phyloP scores from a whole-genome alignment of 2,329 filamentous ascomycete genomes.

The Ascosphaera pollenicola region DNA sequence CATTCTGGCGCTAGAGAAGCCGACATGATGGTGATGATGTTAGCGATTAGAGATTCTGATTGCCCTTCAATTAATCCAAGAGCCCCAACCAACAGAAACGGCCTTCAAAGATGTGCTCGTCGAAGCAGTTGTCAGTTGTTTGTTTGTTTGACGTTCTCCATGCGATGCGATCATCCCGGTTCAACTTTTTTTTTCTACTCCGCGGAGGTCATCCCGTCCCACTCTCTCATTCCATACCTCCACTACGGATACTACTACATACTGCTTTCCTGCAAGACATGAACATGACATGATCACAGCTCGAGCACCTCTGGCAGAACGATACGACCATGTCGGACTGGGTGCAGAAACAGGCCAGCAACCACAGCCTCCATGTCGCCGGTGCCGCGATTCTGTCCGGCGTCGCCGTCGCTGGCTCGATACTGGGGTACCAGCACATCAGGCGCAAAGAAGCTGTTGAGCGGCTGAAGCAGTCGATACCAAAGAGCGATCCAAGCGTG shows the following conservation, averaged over 20 bases:
- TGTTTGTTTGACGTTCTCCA: too few relatives aligned
- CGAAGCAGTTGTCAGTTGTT: too few relatives aligned
- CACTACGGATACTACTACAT: too few relatives aligned
- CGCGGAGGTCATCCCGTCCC: too few relatives aligned
- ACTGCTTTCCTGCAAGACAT: too few relatives aligned
- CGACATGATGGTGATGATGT: slow-evolving; percentile 40
- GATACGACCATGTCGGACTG: slow-evolving; percentile 19
- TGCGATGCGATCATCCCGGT: too few relatives aligned
- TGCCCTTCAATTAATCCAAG: too few relatives aligned
- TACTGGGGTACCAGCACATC: slow-evolving; percentile 34
- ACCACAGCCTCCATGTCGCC: slow-evolving; percentile 21
- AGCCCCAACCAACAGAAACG: too few relatives aligned
- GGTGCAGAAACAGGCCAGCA: slow-evolving; percentile 20
- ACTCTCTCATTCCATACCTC: too few relatives aligned
- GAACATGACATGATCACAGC: not conserved
- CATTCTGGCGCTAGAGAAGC: slow-evolving; percentile 87
- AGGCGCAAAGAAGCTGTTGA: slow-evolving; percentile 31
- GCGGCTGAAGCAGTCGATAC: slow-evolving; percentile 39
- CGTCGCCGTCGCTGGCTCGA: slow-evolving; percentile 25
- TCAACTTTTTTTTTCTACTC: too few relatives aligned
- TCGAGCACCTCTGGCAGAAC: slow-evolving; percentile 4
- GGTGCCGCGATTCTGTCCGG: slow-evolving; percentile 22
- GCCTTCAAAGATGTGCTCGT: too few relatives aligned
- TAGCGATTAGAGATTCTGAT: too few relatives aligned
- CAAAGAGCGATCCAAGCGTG: slow-evolving; percentile 15